A percentile compares a stretch with the other conserved stretches of the same genome.
These are phyloP conservation scores for Mangifera indica DNA, from an alignment of 345 rosid species.

Conservation along the genomic window DNA sequence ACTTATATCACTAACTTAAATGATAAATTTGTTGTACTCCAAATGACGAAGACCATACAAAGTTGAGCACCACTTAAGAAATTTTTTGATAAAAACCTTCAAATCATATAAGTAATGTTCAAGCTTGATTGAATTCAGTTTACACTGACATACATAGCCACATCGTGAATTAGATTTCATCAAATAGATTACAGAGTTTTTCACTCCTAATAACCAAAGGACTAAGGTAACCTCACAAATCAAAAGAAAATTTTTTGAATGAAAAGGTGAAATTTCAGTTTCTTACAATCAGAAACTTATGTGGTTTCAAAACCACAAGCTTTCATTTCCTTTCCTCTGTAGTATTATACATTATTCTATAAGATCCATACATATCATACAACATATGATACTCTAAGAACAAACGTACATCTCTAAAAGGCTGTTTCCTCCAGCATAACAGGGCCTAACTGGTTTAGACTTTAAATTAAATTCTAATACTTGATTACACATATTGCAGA, in stretches of 20 bases:
- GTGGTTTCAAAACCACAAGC: neutral
- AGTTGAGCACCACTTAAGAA: neutral
- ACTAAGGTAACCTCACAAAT: neutral
- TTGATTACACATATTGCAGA: neutral
- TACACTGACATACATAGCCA: too few species aligned
- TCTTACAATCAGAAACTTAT: neutral
- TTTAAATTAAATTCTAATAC: too few species aligned
- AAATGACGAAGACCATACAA: neutral
- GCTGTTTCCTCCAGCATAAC: neutral
- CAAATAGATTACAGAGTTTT: neutral
- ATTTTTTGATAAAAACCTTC: neutral
- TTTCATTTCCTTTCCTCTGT: neutral
- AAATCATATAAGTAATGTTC: neutral
- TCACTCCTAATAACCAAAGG: neutral
- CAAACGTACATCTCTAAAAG: neutral
- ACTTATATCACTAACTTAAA: neutral
- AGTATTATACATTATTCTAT: too few species aligned
- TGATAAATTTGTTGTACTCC: neutral
- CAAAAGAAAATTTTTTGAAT: neutral
- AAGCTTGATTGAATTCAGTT: neutral
- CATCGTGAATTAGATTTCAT: neutral
- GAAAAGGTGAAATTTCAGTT: neutral
- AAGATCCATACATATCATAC: too few species aligned
- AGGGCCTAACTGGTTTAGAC: neutral
- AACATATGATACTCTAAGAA: neutral